Evolutionary conservation across 1,139 yeast species (phyloP), one percentile per base, ranked within the genome.

Genomic region (Yamadazyma spencermartinsiae): DNA sequence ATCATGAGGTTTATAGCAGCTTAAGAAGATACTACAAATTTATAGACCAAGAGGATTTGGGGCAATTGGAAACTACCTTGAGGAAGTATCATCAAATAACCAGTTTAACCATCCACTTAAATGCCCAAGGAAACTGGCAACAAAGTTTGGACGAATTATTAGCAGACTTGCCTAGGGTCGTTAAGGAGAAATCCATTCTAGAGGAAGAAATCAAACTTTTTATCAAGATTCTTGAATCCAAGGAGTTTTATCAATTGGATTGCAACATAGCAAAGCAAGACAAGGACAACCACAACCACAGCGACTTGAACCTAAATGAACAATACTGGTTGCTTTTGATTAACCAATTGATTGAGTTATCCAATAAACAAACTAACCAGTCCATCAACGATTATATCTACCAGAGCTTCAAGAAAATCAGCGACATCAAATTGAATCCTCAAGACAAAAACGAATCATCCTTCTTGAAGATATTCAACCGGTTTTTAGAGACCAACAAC

Each of bases 401-500:
- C 49, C 72, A 68, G 35, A 58, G 79, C 18, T 81, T 81, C 56
- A 63, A 79, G 16, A 63, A 57, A 18, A 60, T 80, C 38, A 73
- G 79, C 41, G 74, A 72, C 45, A 52, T 60, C 10, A 62, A 66
- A 38, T 54, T 68, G 2, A 56, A 58, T 35, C 57, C 61, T 14
- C 50, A 54, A n/a, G 55, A 55, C n/a, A 44, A 51, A 19, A 55
- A 54, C 26, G 64, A 64, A 36, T 47, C 56, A 20, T 68, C 79
- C 6, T 78, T 80, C 44, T 55, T 76, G 30, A 63, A 61, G 17
- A 72, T 81, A 2, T 77, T 81, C 49, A 71, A 76, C 41, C 61
- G 60, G 36, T 78, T 80, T 45, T 55, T 81, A 33, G 65, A 61
- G 25, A 52, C 55, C 7, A 56, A 55, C 5, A 48, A 60, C 33